phyloP scores from a whole-genome alignment of 192 early-diverging fungal species.

The Kickxella alabastrina region DNA sequence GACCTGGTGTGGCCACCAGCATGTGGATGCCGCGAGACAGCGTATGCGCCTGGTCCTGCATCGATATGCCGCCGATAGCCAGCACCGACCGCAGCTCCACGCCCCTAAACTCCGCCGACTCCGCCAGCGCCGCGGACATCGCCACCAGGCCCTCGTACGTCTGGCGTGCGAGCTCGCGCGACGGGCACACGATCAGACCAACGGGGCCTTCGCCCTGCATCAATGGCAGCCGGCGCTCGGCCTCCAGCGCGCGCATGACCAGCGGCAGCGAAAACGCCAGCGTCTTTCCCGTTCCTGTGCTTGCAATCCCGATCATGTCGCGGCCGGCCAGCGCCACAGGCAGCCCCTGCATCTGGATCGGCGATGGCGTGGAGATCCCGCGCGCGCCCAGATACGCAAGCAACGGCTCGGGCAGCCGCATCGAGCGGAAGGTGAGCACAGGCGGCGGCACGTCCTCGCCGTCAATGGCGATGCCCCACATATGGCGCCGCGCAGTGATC shows the following conservation, averaged over 20 bases:
- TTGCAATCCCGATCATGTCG: constrained; percentile 98
- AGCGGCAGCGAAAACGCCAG: constrained; percentile 92
- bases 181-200: constrained; percentile 93
- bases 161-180: constrained; percentile 92
- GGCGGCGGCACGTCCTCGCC: constrained; percentile 84
- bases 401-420: constrained; percentile 81
- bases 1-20: constrained; percentile 92
- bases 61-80: constrained; percentile 92
- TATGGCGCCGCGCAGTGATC: constrained; percentile 60
- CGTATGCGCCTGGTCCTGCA: constrained; percentile 78
- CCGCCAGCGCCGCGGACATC: constrained; percentile 58
- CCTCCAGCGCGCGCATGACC: constrained; percentile 89
- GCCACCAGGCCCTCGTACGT: constrained; percentile 80
- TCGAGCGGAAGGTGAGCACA: constrained; percentile 75
- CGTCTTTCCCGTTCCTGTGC: constrained; percentile 97
- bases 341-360: constrained; percentile 96
- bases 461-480: constrained; percentile 86
- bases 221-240: constrained; percentile 80
- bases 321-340: constrained; percentile 85
- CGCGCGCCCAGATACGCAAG: constrained; percentile 75
- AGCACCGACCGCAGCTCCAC: constrained; percentile 67
- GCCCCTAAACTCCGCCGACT: constrained; percentile 59
- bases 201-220: constrained; percentile 85
- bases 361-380: constrained; percentile 83
- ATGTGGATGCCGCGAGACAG: constrained; percentile 82